Evolutionary conservation across 305 asterid species (phyloP).

Genomic region (Fraxinus ornus): DNA sequence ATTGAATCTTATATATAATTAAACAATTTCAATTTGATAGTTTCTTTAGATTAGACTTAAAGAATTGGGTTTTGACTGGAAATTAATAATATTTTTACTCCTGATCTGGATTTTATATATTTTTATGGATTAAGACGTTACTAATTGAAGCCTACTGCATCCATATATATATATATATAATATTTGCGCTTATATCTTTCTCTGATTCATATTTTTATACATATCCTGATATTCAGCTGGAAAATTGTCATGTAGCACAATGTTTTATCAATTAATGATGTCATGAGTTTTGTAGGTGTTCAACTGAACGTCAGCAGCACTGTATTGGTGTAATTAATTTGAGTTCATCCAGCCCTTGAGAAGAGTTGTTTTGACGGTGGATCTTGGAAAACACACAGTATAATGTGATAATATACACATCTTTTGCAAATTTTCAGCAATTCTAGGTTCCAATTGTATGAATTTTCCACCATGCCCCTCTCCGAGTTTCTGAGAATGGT

Average conservation of each 20-base stretch:
- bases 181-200: slow-evolving; percentile 21
- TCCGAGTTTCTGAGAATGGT: slow-evolving; percentile 74
- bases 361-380: slow-evolving; percentile 24
- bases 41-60: slow-evolving; percentile 35
- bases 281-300: slow-evolving; percentile 27
- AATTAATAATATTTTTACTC: slow-evolving; percentile 29
- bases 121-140: slow-evolving; percentile 44
- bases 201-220: neutral
- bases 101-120: slow-evolving; percentile 36
- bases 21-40: slow-evolving; percentile 47
- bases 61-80: slow-evolving; percentile 51
- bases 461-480: slow-evolving; percentile 62
- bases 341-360: slow-evolving; percentile 18
- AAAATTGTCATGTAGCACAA: slow-evolving; percentile 27
- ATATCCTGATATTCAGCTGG: slow-evolving; percentile 19
- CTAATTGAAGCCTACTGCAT: slow-evolving; percentile 25
- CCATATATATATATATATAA: neutral
- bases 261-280: slow-evolving; percentile 20
- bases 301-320: slow-evolving; percentile 21
- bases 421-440: slow-evolving; percentile 22
- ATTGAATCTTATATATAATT: slow-evolving; percentile 29
- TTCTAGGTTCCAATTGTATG: slow-evolving; percentile 22
- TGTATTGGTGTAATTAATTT: slow-evolving; percentile 24
- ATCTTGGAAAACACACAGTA: slow-evolving; percentile 4
- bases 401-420: slow-evolving; percentile 15